Evolutionary conservation across 1,284 basidiomycete species (phyloP).

Genomic region (Cryptococcus sp.): DNA sequence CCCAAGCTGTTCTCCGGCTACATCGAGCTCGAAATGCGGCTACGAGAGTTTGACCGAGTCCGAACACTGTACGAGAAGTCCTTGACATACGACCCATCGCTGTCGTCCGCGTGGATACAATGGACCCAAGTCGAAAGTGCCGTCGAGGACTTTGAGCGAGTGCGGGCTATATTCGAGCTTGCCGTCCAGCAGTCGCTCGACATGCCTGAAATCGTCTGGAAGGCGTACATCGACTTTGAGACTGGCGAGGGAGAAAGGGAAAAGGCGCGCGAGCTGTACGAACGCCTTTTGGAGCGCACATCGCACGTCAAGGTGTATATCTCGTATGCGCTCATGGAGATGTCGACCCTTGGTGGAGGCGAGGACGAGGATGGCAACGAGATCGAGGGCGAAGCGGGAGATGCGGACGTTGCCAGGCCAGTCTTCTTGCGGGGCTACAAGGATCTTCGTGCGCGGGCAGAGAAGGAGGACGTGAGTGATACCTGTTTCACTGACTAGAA

Average conservation of each 20-base stretch:
- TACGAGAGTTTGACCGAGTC: conserved; percentile 88
- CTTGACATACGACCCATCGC: conserved; percentile 85
- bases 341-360: conserved; percentile 57
- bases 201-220: conserved; percentile 99
- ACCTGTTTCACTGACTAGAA: too few relatives aligned
- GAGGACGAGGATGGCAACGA: conserved; percentile 74
- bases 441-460: conserved; percentile 72
- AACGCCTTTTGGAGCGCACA: conserved; percentile 80
- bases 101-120: conserved; percentile 93
- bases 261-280: conserved; percentile 81
- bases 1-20: conserved; percentile 91
- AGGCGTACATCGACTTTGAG: conserved; percentile 94
- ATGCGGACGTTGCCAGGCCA: conserved; percentile 67
- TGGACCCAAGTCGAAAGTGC: conserved; percentile 94
- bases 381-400: conserved; percentile 68
- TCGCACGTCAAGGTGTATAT: conserved; percentile 82
- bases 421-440: conserved; percentile 86
- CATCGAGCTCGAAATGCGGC: conserved; percentile 77
- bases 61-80: conserved; percentile 93
- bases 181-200: conserved; percentile 92
- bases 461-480: conserved; percentile 79
- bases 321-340: conserved; percentile 57
- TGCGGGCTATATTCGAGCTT: conserved; percentile 93
- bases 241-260: conserved; percentile 83
- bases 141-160: conserved; percentile 86